Conservation (phyloP, 2,329 filamentous ascomycete species). For the Colletotrichum lupini region DNA sequence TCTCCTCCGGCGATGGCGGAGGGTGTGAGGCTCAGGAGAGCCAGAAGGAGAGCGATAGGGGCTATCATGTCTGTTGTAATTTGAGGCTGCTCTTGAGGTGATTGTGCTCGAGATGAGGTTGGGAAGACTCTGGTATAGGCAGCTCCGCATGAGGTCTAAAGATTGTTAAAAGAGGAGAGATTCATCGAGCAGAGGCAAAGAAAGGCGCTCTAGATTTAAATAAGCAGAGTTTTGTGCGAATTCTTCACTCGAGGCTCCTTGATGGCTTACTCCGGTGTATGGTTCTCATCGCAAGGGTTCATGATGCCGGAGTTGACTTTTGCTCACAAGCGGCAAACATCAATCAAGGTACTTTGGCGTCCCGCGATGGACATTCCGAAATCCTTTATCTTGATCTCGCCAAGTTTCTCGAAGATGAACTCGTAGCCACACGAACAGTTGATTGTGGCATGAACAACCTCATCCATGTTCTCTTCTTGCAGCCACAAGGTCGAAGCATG, state of each 20-base stretch:
- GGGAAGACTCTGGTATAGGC: neutral
- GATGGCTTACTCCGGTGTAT: neutral
- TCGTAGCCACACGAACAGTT: too few species aligned
- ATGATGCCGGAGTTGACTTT: neutral
- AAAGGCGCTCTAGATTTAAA: neutral
- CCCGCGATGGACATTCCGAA: neutral
- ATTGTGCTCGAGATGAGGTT: neutral
- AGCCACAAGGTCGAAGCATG: too few species aligned
- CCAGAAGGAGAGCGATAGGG: neutral
- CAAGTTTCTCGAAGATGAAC: neutral
- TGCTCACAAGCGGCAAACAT: neutral
- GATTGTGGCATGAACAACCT: too few species aligned
- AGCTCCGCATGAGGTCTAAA: neutral
- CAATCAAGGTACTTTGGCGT: neutral
- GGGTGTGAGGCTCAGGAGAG: neutral
- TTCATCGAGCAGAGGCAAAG: neutral
- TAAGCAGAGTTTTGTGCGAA: neutral
- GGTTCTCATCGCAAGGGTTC: neutral
- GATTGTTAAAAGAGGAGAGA: neutral
- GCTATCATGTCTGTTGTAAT: neutral
- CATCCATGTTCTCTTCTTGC: too few species aligned
- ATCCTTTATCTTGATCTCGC: neutral
- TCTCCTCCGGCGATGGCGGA: neutral
- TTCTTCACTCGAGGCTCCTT: neutral
- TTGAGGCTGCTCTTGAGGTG: neutral